Percentiles rank a stretch among this genome's conserved stretches.
Evolutionary conservation across 805 yeast genomes (phyloP).

Genomic region (Candida oleophila): DNA sequence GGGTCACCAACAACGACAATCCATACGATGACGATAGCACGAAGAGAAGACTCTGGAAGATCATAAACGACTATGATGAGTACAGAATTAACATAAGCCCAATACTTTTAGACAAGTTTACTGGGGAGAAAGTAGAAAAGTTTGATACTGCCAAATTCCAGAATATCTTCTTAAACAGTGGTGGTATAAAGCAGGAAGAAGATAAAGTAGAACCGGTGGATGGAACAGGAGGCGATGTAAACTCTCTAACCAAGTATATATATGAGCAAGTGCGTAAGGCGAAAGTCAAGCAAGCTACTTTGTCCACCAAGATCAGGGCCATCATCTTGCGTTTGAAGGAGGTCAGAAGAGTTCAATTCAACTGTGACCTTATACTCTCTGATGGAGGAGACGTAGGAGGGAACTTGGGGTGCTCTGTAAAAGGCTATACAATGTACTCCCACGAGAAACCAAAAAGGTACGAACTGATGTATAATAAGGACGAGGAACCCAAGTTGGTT

Average conservation of each 20-base stretch:
- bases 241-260: neutral
- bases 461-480: constrained; percentile 52
- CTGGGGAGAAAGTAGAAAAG: constrained; percentile 17
- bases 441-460: constrained; percentile 53
- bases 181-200: constrained; percentile 8
- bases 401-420: constrained; percentile 57
- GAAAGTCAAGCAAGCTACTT: constrained; percentile 28
- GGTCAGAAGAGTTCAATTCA: constrained; percentile 60
- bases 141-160: constrained; percentile 47
- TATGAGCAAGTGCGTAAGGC: constrained; percentile 9
- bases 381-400: constrained; percentile 38
- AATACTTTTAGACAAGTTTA: constrained; percentile 47
- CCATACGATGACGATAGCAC: constrained; percentile 53
- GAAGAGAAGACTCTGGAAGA: constrained; percentile 50
- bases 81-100: constrained; percentile 58
- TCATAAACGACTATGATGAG: constrained; percentile 60
- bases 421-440: constrained; percentile 65
- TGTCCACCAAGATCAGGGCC: constrained; percentile 42
- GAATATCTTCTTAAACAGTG: constrained; percentile 51
- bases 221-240: constrained; percentile 13
- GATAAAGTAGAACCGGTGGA: constrained; percentile 9
- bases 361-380: constrained; percentile 58
- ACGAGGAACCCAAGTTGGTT: constrained; percentile 52
- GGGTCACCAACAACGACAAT: constrained; percentile 73
- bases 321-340: constrained; percentile 58